Conservation (phyloP, 331 rosid species). For the Quercus tomentella region DNA sequence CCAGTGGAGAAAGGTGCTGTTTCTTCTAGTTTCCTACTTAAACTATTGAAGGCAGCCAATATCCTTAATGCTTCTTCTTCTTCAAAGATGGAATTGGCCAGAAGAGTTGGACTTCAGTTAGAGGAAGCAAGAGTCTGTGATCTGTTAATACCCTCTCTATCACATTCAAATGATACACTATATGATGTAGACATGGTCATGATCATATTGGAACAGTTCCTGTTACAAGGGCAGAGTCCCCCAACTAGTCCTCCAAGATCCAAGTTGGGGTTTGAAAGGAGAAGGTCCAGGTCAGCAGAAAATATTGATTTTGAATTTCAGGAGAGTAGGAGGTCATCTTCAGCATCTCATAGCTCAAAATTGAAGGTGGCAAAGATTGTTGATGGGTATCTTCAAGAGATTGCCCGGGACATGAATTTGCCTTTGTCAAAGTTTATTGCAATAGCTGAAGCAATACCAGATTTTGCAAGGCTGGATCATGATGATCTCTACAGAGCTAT, state of each 20-base stretch:
- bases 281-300: constrained; percentile 94
- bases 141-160: constrained; percentile 70
- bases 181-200: constrained; percentile 81
- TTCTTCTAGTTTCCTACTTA: constrained; percentile 80
- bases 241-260: constrained; percentile 91
- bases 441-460: constrained; percentile 81
- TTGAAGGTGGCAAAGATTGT: constrained; percentile 89
- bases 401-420: constrained; percentile 74
- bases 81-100: constrained; percentile 78
- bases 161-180: constrained; percentile 36
- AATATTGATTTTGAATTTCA: constrained; percentile 81
- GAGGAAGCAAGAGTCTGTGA: constrained; percentile 78
- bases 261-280: constrained; percentile 49
- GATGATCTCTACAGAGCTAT: constrained; percentile 95
- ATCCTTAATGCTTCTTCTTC: constrained; percentile 84
- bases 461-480: constrained; percentile 90
- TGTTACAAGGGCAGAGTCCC: constrained; percentile 88
- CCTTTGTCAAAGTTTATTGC: constrained; percentile 66
- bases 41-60: constrained; percentile 85
- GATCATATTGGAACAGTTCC: constrained; percentile 81
- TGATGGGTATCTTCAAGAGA: constrained; percentile 83
- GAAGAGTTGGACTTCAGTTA: constrained; percentile 74
- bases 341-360: constrained; percentile 91
- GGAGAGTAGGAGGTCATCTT: constrained; percentile 91
- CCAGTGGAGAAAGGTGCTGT: constrained; percentile 85